Conservation (phyloP, 2,329 filamentous ascomycete species). For the Lachnellula occidentalis region DNA sequence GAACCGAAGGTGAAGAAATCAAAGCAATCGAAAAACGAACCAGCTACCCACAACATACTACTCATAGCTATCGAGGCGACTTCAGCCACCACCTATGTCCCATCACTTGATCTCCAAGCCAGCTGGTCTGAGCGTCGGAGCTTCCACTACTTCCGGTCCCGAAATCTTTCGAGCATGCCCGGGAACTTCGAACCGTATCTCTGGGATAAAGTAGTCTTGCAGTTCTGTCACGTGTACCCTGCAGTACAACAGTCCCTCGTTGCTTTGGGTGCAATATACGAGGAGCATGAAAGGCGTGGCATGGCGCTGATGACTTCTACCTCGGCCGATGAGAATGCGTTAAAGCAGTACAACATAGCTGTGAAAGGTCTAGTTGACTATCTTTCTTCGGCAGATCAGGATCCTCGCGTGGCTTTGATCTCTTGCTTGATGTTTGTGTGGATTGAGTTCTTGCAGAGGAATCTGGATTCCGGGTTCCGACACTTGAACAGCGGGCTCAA, state of each 20-base stretch:
- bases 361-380: slow-evolving; percentile 6
- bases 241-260: slow-evolving; percentile 8
- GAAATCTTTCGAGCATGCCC: slow-evolving; percentile 12
- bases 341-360: slow-evolving; percentile 13
- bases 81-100: not conserved
- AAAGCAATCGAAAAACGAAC: not conserved
- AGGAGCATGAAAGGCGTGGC: slow-evolving; percentile 1
- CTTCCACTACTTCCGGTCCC: slow-evolving; percentile 19
- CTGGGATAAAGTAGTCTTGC: slow-evolving; percentile 11
- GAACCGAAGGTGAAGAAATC: not conserved
- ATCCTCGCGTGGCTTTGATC: slow-evolving; percentile 6
- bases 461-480: slow-evolving; percentile 7
- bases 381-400: slow-evolving; percentile 2
- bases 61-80: not conserved
- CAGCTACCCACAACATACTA: not conserved
- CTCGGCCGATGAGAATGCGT: slow-evolving; percentile 26
- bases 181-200: slow-evolving; percentile 18
- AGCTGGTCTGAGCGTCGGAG: slow-evolving; percentile 10
- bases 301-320: not conserved
- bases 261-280: slow-evolving; percentile 12
- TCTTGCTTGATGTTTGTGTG: slow-evolving; percentile 17
- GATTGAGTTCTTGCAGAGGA: slow-evolving; percentile 13
- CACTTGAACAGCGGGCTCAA: slow-evolving; percentile 13
- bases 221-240: slow-evolving; percentile 10
- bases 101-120: slow-evolving; percentile 5